Conservation (phyloP, 495 filamentous ascomycete species). For the Penicilliopsis zonata region DNA sequence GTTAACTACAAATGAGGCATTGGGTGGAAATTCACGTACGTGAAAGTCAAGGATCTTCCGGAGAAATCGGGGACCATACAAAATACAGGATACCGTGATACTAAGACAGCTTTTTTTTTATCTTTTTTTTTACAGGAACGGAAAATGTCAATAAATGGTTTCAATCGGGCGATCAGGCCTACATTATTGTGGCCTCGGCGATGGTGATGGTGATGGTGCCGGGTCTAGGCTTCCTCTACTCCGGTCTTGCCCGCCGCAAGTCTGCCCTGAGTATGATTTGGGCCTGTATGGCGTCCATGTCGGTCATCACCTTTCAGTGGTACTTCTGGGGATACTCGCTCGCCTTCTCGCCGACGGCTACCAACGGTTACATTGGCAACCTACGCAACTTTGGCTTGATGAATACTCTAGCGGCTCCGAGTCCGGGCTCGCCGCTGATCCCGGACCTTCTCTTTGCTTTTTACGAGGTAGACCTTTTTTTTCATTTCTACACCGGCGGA, state of each 20-base stretch:
- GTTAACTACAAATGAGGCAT: slow-evolving; percentile 49
- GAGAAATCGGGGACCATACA: neutral
- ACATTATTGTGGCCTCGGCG: slow-evolving; percentile 80
- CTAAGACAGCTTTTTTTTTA: neutral
- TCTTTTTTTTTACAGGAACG: slow-evolving; percentile 29
- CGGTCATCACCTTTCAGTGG: slow-evolving; percentile 62
- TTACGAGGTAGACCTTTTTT: slow-evolving; percentile 49
- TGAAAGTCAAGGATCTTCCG: no score
- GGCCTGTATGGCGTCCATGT: slow-evolving; percentile 53
- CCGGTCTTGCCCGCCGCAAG: slow-evolving; percentile 51
- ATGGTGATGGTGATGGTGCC: slow-evolving; percentile 93
- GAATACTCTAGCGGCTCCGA: slow-evolving; percentile 50
- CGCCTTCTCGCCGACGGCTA: slow-evolving; percentile 52
- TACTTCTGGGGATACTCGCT: slow-evolving; percentile 67
- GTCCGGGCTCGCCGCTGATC: slow-evolving; percentile 50
- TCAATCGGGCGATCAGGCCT: slow-evolving; percentile 62
- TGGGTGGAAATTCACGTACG: slow-evolving; percentile 78
- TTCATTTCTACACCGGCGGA: neutral
- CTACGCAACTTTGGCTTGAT: slow-evolving; percentile 53
- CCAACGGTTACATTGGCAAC: slow-evolving; percentile 57
- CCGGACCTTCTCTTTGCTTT: slow-evolving; percentile 54
- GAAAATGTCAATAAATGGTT: slow-evolving; percentile 89
- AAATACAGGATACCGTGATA: no score
- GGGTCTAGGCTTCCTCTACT: slow-evolving; percentile 60
- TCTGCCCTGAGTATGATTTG: slow-evolving; percentile 60